Evolutionary conservation across 495 filamentous ascomycete genomes (phyloP).

Genomic region (Penicillium canariense): DNA sequence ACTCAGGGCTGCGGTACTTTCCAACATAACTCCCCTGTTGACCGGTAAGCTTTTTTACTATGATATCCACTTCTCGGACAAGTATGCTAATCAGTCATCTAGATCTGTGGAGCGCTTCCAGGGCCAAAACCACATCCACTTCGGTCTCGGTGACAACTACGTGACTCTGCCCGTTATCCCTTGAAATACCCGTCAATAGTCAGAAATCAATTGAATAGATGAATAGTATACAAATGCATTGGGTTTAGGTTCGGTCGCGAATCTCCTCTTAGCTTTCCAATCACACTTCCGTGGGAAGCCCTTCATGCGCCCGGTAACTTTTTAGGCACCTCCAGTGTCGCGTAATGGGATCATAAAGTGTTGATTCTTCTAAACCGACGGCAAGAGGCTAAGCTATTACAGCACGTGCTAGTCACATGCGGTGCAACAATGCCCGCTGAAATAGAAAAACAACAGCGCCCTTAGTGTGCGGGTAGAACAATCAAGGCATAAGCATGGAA

Average conservation of each 20-base stretch:
- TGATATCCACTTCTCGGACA: background rate
- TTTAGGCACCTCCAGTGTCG: no score
- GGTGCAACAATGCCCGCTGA: no score
- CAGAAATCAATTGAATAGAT: background rate
- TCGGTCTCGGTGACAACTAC: constrained; percentile 53
- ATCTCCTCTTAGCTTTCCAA: background rate
- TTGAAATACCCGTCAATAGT: background rate
- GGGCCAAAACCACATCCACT: constrained; percentile 55
- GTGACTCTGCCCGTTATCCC: constrained; percentile 57
- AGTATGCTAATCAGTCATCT: background rate
- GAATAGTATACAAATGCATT: background rate
- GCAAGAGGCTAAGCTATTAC: no score
- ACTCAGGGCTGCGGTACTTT: constrained; percentile 62
- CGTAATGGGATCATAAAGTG: no score
- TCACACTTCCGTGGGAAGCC: no score
- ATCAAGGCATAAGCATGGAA: no score
- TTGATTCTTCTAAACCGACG: no score
- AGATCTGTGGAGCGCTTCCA: constrained; percentile 47
- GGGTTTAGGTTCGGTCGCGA: no score
- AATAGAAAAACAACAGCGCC: no score
- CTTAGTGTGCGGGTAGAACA: no score
- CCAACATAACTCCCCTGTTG: constrained; percentile 47
- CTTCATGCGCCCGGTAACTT: no score
- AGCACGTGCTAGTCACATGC: no score
- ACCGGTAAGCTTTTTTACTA: constrained; percentile 33